These are phyloP conservation scores for Colletotrichum trifolii DNA, from an alignment of 2,329 filamentous ascomycete genomes.

Conservation along the genomic window DNA sequence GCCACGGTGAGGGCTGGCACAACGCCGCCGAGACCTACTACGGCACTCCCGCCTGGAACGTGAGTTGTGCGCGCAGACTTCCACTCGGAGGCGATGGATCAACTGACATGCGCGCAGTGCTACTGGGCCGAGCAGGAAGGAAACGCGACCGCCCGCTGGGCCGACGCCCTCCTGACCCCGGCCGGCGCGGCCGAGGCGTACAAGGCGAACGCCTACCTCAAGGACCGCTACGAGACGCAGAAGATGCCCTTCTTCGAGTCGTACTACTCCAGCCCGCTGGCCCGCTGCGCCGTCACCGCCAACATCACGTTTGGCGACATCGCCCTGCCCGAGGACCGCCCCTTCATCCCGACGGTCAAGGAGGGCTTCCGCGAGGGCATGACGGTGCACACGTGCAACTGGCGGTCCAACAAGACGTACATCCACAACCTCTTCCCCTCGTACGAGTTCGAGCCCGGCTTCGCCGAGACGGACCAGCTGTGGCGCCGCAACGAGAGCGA, in stretches of 20 bases:
- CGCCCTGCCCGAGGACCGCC: conserved; percentile 57
- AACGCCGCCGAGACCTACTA: conserved; percentile 74
- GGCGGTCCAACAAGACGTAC: conserved; percentile 64
- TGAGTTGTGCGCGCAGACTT: conserved; percentile 46
- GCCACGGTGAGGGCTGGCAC: conserved; percentile 76
- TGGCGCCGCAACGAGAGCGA: conserved; percentile 57
- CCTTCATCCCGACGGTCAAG: conserved; percentile 70
- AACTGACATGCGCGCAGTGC: conserved; percentile 53
- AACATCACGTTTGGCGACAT: conserved; percentile 69
- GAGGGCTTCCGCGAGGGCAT: conserved; percentile 75
- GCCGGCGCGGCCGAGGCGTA: conserved; percentile 67
- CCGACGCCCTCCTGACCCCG: conserved; percentile 70
- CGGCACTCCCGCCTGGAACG: conserved; percentile 76
- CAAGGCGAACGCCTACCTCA: conserved; percentile 70
- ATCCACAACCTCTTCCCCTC: conserved; percentile 64
- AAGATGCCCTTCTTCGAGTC: conserved; percentile 70
- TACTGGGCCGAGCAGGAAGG: conserved; percentile 75
- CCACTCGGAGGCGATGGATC: background rate
- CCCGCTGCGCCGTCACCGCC: conserved; percentile 71
- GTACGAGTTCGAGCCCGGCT: conserved; percentile 69
- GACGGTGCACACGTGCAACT: conserved; percentile 76
- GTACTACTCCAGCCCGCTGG: conserved; percentile 74
- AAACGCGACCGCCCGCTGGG: conserved; percentile 71
- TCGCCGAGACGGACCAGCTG: conserved; percentile 64
- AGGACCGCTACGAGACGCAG: conserved; percentile 59